Base-by-base conservation (phyloP, 2,329 filamentous ascomycete species). In the Arthroderma sp. region DNA sequence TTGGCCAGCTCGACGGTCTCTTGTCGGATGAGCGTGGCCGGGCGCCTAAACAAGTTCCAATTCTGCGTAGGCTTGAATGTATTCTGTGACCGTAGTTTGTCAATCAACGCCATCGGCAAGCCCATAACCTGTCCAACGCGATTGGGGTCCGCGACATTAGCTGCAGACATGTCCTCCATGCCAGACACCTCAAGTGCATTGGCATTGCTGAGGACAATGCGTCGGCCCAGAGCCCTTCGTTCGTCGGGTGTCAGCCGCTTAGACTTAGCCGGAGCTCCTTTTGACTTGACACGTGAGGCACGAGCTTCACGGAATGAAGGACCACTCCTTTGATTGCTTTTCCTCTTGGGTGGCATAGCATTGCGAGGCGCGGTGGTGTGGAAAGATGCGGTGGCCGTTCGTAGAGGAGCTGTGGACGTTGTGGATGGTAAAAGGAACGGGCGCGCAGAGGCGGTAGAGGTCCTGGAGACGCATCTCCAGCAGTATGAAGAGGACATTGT, bases 31-130 rank as follows among this genome's bases (percentile, higher is more conserved):
- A 98, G 68, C 44, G 82, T 77, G 45, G 84, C 83, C 28, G 91
- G 91, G 53, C 79, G 75, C 54, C 85, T 72, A 66, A 96, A 98
- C 56, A 94, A 68, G 48, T 74, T 76, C 88, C 91, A 98, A 51
- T 77, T 80, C 72, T 96, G 91, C 27, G 79, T 84, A 22, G 79
- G 72, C 74, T 94, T 94, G 72, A 98, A 98, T 3, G 86, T 87
- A 59, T 94, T 85, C 44, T 83, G 72, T n/a, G 80, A 75, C 56
- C 87, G 76, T 68, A 98, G 70, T 61, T 82, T 77, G 66, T 94
- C 87, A 42, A 95, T 74, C 42, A 86, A 68, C 1, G 68, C 65
- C 36, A 79, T 77, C 5, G 83, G 78, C 29, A 96, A 65, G 1
- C 76, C 76, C 43, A 86, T 67, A 29, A 96, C 75, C 49, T 74